Evolutionary conservation across 2,329 filamentous ascomycete species (phyloP).

Genomic region (Dactylellina drechsleri): DNA sequence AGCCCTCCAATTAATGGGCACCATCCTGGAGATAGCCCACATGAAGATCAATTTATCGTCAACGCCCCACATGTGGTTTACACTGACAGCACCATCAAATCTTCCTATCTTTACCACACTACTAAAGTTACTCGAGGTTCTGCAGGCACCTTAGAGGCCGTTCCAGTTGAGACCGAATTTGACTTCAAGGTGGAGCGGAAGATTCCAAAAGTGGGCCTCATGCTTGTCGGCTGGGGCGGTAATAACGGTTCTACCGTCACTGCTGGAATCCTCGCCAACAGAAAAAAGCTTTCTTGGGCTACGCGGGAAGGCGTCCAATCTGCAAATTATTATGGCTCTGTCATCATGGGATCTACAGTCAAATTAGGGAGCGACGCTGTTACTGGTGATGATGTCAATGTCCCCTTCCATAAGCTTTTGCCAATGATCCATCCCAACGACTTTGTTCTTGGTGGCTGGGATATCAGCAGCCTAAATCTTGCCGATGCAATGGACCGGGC

Average conservation of each 20-base stretch:
- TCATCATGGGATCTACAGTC: conserved; percentile 96
- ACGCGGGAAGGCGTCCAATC: conserved; percentile 86
- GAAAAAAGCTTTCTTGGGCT: conserved; percentile 85
- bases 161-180: conserved; percentile 87
- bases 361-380: conserved; percentile 90
- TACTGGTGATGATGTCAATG: conserved; percentile 89
- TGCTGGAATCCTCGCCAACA: conserved; percentile 95
- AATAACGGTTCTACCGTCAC: conserved; percentile 99
- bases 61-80: conserved; percentile 92
- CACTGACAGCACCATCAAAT: conserved; percentile 85
- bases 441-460: conserved; percentile 94
- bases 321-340: conserved; percentile 98
- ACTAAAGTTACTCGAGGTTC: conserved; percentile 78
- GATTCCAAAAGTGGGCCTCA: conserved; percentile 91
- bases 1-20: conserved; percentile 69
- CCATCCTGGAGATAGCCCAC: conserved; percentile 64
- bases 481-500: conserved; percentile 95
- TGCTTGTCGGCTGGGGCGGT: conserved; percentile 97
- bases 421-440: conserved; percentile 99
- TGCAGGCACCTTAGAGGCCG: conserved; percentile 81
- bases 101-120: conserved; percentile 96
- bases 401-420: conserved; percentile 91
- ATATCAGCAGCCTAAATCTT: conserved; percentile 91
- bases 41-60: conserved; percentile 74
- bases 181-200: conserved; percentile 98